Percentiles rank a stretch among this genome's conserved stretches.
Evolutionary conservation across 805 yeast species (phyloP).

Genomic region (Debaryomyces castellii): DNA sequence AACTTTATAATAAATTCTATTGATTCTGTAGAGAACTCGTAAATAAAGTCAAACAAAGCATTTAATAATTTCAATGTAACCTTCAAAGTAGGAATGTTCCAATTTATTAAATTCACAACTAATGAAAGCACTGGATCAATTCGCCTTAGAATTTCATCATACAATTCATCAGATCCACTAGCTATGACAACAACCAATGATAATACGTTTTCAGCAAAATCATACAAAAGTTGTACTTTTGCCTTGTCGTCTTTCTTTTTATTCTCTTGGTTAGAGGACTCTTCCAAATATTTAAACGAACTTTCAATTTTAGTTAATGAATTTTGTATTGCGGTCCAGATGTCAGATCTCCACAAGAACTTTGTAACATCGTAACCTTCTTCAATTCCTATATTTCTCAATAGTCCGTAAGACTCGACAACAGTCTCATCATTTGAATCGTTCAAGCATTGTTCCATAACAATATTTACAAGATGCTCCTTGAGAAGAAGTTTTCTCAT

Average conservation of each 20-base stretch:
- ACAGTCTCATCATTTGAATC: conserved; percentile 74
- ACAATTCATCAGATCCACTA: conserved; percentile 55
- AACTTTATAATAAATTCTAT: conserved; percentile 46
- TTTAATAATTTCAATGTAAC: conserved; percentile 48
- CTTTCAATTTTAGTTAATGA: conserved; percentile 51
- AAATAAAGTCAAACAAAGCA: conserved; percentile 54
- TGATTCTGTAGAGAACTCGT: conserved; percentile 62
- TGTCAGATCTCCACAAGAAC: conserved; percentile 73
- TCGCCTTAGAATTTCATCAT: conserved; percentile 45
- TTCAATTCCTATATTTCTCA: conserved; percentile 77
- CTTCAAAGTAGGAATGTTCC: conserved; percentile 33
- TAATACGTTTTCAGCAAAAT: conserved; percentile 69
- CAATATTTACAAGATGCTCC: conserved; percentile 64
- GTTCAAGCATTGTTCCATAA: conserved; percentile 62
- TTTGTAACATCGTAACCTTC: conserved; percentile 84
- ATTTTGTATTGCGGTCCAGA: conserved; percentile 61
- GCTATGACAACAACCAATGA: conserved; percentile 68
- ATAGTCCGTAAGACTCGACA: conserved; percentile 75
- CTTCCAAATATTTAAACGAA: conserved; percentile 46
- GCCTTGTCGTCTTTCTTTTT: conserved; percentile 33
- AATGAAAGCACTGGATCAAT: conserved; percentile 40
- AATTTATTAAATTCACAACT: conserved; percentile 34
- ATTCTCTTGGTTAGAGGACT: conserved; percentile 16
- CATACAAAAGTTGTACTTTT: conserved; percentile 53
- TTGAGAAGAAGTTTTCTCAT: conserved; percentile 65